Evolutionary conservation across 805 yeast genomes (phyloP).

Genomic region (Hanseniaspora nectarophila): DNA sequence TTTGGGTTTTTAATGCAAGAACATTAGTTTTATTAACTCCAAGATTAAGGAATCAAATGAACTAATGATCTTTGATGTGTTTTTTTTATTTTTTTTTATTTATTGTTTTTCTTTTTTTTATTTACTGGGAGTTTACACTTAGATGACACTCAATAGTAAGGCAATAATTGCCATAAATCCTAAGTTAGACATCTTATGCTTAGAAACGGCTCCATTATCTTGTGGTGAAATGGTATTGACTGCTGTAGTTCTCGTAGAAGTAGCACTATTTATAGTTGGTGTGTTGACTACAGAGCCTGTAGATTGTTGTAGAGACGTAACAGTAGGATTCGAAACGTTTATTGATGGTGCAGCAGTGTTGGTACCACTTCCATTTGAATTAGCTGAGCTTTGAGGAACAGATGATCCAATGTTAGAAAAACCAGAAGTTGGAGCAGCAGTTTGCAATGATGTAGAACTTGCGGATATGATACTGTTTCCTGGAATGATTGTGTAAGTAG

Average conservation of each 20-base stretch:
- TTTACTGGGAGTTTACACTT: not conserved
- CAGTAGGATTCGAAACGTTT: not conserved
- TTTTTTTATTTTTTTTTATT: not conserved
- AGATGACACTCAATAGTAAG: not conserved
- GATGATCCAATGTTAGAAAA: not conserved
- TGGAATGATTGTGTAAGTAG: conserved; percentile 11
- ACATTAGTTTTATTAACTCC: not conserved
- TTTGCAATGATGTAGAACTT: not conserved
- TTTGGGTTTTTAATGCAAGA: not conserved
- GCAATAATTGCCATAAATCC: not conserved
- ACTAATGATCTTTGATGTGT: not conserved
- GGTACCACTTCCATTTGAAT: not conserved
- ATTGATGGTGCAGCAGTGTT: not conserved
- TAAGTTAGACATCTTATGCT: not conserved
- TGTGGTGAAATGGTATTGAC: not conserved
- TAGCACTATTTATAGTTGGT: not conserved
- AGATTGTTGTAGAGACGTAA: not conserved
- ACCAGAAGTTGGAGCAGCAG: not conserved
- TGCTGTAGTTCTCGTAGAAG: not conserved
- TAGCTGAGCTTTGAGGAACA: no score
- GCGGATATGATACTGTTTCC: not conserved
- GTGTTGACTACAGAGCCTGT: not conserved
- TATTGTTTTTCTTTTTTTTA: not conserved
- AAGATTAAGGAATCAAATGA: not conserved
- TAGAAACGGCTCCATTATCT: not conserved